Evolutionary conservation across 257 asterid species (phyloP).

Genomic region (Solanum ossicruentum): DNA sequence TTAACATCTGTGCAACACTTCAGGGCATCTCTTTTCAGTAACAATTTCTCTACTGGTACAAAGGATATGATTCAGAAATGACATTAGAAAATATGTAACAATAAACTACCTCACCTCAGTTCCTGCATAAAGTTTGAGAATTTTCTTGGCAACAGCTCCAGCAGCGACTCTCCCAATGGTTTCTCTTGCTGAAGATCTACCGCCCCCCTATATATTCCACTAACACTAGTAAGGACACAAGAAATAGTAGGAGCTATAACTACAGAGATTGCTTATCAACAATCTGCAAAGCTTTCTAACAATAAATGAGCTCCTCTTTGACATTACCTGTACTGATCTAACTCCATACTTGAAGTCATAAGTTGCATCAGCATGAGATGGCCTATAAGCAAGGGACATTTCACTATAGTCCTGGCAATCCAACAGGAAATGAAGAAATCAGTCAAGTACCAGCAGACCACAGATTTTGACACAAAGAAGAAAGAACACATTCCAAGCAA

Average conservation of each 20-base stretch:
- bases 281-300: not conserved
- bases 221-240: not conserved
- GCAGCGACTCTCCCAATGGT: constrained; percentile 98
- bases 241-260: not conserved
- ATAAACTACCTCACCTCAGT: constrained; percentile 49
- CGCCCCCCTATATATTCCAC: constrained; percentile 63
- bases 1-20: not conserved
- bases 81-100: not conserved
- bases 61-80: not conserved
- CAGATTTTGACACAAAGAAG: not conserved
- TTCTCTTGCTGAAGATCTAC: constrained; percentile 99
- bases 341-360: constrained; percentile 95
- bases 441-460: not conserved
- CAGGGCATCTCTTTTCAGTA: not conserved
- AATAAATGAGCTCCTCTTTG: not conserved
- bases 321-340: constrained; percentile 79
- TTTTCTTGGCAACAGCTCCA: constrained; percentile 97
- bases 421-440: not conserved
- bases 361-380: constrained; percentile 98
- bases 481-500: not conserved
- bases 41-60: not conserved
- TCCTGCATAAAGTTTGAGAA: constrained; percentile 59
- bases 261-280: not conserved
- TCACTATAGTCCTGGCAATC: constrained; percentile 72
- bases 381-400: constrained; percentile 91